Base-by-base conservation (phyloP, 2,329 filamentous ascomycete genomes). In the Colletotrichum viniferum region DNA sequence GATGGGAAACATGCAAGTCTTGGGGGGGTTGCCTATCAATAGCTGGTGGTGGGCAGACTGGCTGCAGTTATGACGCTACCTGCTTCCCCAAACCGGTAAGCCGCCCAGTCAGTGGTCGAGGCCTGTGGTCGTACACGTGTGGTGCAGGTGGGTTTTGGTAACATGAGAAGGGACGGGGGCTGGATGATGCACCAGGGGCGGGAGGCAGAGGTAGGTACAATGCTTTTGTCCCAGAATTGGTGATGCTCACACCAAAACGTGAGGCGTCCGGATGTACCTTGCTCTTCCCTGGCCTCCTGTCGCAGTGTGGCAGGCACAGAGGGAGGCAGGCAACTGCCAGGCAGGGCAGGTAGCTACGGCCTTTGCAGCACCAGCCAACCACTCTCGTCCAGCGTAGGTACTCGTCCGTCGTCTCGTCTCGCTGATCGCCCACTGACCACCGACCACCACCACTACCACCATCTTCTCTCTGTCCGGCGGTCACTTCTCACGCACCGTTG, bases 1-100 rank as follows among this genome's bases (percentile, higher is more conserved):
- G 55, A 75, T 43, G 43, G 64, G 48, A 58, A 67, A 34, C 58
- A 10, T 32, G 56, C 69, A 28, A 30, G 62, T 61, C 61, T 56
- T 43, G 63, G 58, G 69, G 58, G 58, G 56, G 43, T 13, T 38
- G 62, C 55, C 69, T 73, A 58, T 64, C 73, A 69, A 58, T 62
- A 52, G 60, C 64, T 69, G 58, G 69, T 68, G 73, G 73, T 75
- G 63, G 62, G 63, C 73, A 75, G 69, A 58, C 56, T 14, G 43
- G 69, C 48, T 30, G 63, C 70, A 67, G 73, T 75, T 75, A 75
- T 75, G 73, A 75, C 73, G 69, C 73, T 75, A 75, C 70, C 24
- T 69, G 55, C 43, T 72, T 73, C n/a, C 69, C 73, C 55, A 70
- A 64, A 68, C 30, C 24, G 73, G 69, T 62, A 73, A 73, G 48